phyloP scores from a whole-genome alignment of 495 filamentous ascomycete species.

The Mytilinidion resinicola region DNA sequence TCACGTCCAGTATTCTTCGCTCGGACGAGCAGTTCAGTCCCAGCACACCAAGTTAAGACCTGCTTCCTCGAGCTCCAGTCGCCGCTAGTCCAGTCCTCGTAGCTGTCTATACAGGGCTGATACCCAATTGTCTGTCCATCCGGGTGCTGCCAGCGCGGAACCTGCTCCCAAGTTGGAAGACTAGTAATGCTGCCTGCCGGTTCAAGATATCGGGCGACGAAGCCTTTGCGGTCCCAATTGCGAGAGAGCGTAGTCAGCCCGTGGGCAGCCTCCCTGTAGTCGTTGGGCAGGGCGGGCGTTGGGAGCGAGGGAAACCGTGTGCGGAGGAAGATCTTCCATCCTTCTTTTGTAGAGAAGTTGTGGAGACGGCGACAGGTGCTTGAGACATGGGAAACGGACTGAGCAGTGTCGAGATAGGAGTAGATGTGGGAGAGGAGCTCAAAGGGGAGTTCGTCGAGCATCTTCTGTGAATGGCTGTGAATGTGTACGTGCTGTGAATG shows the following conservation, averaged over 20 bases:
- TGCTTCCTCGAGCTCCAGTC: slow-evolving; percentile 51
- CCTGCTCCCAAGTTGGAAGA: slow-evolving; percentile 21
- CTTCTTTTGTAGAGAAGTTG: slow-evolving; percentile 47
- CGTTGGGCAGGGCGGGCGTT: slow-evolving; percentile 26
- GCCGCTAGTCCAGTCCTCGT: slow-evolving; percentile 48
- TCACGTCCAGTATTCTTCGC: slow-evolving; percentile 28
- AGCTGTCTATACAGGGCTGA: slow-evolving; percentile 55
- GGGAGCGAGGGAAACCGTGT: slow-evolving; percentile 46
- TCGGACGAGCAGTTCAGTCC: slow-evolving; percentile 50
- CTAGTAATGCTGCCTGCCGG: slow-evolving; percentile 32
- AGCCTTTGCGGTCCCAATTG: slow-evolving; percentile 53
- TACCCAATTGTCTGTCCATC: slow-evolving; percentile 59
- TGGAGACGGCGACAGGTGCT: slow-evolving; percentile 47
- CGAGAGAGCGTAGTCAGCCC: slow-evolving; percentile 53
- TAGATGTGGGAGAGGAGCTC: slow-evolving; percentile 57
- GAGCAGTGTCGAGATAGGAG: slow-evolving; percentile 48
- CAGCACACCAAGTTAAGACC: slow-evolving; percentile 57
- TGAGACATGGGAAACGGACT: slow-evolving; percentile 43
- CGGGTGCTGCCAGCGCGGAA: slow-evolving; percentile 29
- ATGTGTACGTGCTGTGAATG: no score
- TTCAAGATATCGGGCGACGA: slow-evolving; percentile 50
- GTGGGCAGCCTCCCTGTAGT: slow-evolving; percentile 49
- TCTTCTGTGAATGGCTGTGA: not conserved
- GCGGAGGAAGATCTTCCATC: slow-evolving; percentile 53
- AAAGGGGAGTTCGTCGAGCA: slow-evolving; percentile 50